Evolutionary conservation across 2,329 filamentous ascomycete genomes (phyloP), one percentile per base, ranked within the genome.

Genomic region (Sclerotinia sclerotiorum): DNA sequence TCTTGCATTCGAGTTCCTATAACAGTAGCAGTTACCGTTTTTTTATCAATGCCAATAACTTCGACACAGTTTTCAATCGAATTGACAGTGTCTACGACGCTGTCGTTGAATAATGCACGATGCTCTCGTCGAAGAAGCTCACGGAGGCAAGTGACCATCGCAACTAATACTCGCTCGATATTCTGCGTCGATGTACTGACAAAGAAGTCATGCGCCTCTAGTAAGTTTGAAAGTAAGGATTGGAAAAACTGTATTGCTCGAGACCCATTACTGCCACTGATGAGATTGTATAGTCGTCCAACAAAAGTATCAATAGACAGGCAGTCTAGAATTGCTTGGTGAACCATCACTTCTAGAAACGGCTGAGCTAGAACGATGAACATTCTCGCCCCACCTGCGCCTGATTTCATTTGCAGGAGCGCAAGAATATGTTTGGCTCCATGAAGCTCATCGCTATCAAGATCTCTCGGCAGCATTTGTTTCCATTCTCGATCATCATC

Each of bases 391-490:
- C 44, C 32, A 27, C 39, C 39, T 39, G n/a, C 19, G 42, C 49
- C 42, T 48, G 11, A 48, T 39, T 46, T 68, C 57, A 60, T 68
- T 19, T 29, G 32, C 17, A 68, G 19, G n/a, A 68, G 49, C 5
- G 24, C 46, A n/a, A 10, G 44, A n/a, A 66, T 65, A 17, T 67
- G 64, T 42, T 44, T 19, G 27, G 46, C 24, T 17, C 39, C 63
- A 61, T 32, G 48, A 32, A 69, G 42, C 0, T 70, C 61, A 7
- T 67, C 64, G 10, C 46, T 62, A 8, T 72, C 69, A 24, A 74
- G 65, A 55, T 74, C 70, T 56, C 68, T 52, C 5, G 69, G 61
- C 6, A 73, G 35, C 55, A 68, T 68, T 29, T 71, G 70, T 49
- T 72, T 73, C 49, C 48, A 65, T 13, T 70, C 68, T 48, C 64